Conservation (phyloP, 345 rosid genomes). For the Brassica nigra region DNA sequence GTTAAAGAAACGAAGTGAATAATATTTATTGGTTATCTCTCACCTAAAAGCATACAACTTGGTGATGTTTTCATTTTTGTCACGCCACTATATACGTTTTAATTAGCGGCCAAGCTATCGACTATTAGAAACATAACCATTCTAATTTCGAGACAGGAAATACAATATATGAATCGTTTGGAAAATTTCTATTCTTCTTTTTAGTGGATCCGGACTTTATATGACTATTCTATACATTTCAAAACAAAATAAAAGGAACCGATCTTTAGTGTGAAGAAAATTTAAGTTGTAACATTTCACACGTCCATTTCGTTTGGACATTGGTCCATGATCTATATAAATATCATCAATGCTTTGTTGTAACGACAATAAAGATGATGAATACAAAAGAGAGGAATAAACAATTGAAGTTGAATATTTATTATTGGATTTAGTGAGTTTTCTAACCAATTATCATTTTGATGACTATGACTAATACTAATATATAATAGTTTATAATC, state of each 20-base stretch:
- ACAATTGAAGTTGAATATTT: neutral
- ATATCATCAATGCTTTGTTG: neutral
- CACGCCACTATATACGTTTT: conserved; percentile 16
- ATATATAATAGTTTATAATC: neutral
- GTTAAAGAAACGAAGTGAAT: neutral
- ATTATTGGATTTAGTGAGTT: neutral
- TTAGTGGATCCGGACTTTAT: neutral
- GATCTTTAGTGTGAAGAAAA: neutral
- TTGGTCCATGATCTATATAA: neutral
- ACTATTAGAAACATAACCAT: neutral
- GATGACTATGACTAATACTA: neutral
- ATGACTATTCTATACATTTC: neutral
- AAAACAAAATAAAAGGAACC: neutral
- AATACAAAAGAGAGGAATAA: neutral
- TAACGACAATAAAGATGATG: neutral
- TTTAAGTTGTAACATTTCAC: neutral
- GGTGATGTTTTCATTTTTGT: conserved; percentile 4
- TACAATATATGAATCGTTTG: neutral
- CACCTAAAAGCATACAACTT: conserved; percentile 15
- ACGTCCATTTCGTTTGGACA: conserved; percentile 5
- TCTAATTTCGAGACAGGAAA: neutral
- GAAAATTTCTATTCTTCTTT: neutral
- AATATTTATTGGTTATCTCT: neutral
- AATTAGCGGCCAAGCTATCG: neutral
- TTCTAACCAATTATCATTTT: conserved; percentile 5